These are phyloP conservation scores for Arbutus unedo DNA, from an alignment of 148 eudicot species.

Conservation along the genomic window DNA sequence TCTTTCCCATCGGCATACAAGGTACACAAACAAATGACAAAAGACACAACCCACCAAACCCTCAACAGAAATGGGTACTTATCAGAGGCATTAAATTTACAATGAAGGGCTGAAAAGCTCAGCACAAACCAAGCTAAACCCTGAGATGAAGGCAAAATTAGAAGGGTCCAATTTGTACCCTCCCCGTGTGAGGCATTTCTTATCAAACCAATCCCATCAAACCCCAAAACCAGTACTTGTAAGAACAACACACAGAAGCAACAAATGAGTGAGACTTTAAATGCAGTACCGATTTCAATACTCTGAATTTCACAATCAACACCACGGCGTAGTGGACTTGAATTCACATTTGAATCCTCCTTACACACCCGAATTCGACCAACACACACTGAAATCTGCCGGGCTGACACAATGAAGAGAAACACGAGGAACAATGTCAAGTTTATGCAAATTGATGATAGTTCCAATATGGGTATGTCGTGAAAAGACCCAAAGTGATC, in stretches of 20 bases:
- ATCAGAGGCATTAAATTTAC: constrained; percentile 58
- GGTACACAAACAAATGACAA: constrained; percentile 52
- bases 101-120: constrained; percentile 64
- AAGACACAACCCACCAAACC: constrained; percentile 88
- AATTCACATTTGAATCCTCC: constrained; percentile 48
- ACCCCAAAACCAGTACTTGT: constrained; percentile 62
- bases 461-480: constrained; percentile 55
- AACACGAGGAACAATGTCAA: constrained; percentile 59
- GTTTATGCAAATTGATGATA: constrained; percentile 62
- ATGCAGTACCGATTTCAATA: constrained; percentile 47
- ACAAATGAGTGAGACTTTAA: constrained; percentile 59
- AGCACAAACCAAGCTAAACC: constrained; percentile 79
- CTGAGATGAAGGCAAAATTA: constrained; percentile 70
- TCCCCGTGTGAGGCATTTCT: constrained; percentile 48
- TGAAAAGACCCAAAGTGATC: constrained; percentile 29
- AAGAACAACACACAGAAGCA: constrained; percentile 76
- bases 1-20: constrained; percentile 63
- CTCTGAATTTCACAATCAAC: constrained; percentile 47
- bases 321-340: constrained; percentile 30
- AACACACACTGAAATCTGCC: constrained; percentile 51
- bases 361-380: constrained; percentile 56
- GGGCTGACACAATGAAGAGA: constrained; percentile 59
- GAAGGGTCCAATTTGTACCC: constrained; percentile 39
- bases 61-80: constrained; percentile 66
- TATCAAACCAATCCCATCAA: constrained; percentile 57